Conservation (phyloP, 129 eudicot genomes). For the Oenanthe sinensis region DNA sequence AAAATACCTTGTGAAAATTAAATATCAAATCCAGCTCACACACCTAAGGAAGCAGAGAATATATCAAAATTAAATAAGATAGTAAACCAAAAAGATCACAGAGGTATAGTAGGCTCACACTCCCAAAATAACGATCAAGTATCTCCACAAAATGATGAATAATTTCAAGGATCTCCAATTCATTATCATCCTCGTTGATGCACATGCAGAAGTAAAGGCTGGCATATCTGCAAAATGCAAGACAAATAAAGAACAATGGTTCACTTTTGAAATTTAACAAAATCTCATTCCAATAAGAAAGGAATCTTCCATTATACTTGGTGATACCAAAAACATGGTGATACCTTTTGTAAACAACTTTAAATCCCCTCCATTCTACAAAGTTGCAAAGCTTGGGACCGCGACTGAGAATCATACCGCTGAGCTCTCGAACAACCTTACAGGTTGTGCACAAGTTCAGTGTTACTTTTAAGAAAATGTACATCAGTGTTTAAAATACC, state of each 20-base stretch:
- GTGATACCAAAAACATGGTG: neutral
- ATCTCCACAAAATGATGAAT: conserved; percentile 92
- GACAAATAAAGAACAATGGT: neutral
- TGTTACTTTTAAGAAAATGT: neutral
- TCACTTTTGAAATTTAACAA: neutral
- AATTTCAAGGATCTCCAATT: conserved; percentile 82
- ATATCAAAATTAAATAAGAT: no score
- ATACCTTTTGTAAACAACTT: conserved; percentile 89
- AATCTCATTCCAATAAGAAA: neutral
- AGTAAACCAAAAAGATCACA: neutral
- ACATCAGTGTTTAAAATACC: neutral
- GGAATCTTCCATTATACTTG: neutral
- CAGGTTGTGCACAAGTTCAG: conserved; percentile 5
- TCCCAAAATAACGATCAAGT: conserved; percentile 86
- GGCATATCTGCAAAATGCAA: conserved; percentile 59
- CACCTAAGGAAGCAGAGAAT: conserved; percentile 39
- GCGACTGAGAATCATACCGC: conserved; percentile 74
- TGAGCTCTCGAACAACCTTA: conserved; percentile 85
- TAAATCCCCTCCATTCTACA: conserved; percentile 94
- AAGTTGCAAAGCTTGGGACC: conserved; percentile 93
- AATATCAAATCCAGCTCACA: conserved; percentile 93
- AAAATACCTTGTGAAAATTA: conserved; percentile 78
- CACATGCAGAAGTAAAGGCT: conserved; percentile 98
- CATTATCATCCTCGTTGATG: conserved; percentile 86
- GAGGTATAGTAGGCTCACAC: conserved; percentile 47